A percentile compares a stretch with the other conserved stretches of the same genome.
These are phyloP conservation scores for Solanum sejunctum DNA, from an alignment of 257 asterid species.

Conservation along the genomic window DNA sequence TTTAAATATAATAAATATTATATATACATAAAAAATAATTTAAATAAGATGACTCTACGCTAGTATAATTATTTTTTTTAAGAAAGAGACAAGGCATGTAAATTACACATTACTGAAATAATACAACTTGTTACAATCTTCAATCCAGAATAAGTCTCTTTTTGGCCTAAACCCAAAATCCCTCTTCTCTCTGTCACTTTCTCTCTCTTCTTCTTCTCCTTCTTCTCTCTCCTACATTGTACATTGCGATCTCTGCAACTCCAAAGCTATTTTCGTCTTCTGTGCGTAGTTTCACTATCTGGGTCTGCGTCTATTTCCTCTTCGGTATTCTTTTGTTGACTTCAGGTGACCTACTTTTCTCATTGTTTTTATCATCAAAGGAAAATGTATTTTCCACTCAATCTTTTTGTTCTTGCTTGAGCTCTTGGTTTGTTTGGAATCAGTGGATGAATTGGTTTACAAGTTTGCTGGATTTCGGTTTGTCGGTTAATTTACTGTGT, in stretches of 20 bases:
- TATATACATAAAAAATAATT: not conserved
- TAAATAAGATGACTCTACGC: too few species aligned
- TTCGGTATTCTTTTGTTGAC: not conserved
- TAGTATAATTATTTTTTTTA: too few species aligned
- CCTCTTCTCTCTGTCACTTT: not conserved
- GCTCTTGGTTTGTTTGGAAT: not conserved
- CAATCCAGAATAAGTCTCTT: conserved; percentile 11
- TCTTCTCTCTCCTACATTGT: conserved; percentile 16
- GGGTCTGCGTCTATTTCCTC: conserved; percentile 9
- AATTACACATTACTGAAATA: not conserved
- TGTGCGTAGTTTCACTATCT: not conserved
- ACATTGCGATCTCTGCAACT: conserved; percentile 44
- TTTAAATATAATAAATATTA: too few species aligned
- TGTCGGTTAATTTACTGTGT: not conserved
- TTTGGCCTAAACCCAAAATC: conserved; percentile 6
- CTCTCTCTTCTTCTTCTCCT: conserved; percentile 17
- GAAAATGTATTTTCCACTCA: not conserved
- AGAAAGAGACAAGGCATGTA: too few species aligned
- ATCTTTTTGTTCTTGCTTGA: not conserved
- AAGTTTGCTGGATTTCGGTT: not conserved
- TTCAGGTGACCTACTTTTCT: conserved; percentile 18
- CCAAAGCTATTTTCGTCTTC: conserved; percentile 15
- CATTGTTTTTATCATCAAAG: not conserved
- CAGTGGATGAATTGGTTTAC: not conserved
- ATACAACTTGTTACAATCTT: conserved; percentile 20